A percentile compares a stretch with the other conserved stretches of the same genome.
Evolutionary conservation across 2,329 filamentous ascomycete species (phyloP).

Genomic region (Thermochaetoides dissita): DNA sequence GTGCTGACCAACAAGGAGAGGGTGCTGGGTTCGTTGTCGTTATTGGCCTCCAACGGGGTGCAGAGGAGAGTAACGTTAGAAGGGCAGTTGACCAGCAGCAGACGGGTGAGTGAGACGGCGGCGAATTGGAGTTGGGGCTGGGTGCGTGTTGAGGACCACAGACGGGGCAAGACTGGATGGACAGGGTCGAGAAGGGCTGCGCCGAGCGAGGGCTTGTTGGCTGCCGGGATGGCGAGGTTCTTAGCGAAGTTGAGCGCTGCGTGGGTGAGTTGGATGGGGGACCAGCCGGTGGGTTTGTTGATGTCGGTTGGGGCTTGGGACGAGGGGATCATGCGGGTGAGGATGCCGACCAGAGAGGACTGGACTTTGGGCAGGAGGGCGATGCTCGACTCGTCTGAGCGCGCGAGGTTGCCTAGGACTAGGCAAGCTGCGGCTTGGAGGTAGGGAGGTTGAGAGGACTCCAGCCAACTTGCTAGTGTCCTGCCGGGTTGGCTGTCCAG

Average conservation of each 20-base stretch:
- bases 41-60: conserved; percentile 20
- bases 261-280: conserved; percentile 38
- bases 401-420: conserved; percentile 46
- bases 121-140: conserved; percentile 46
- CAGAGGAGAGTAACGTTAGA: conserved; percentile 39
- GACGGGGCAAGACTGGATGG: conserved; percentile 30
- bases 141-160: conserved; percentile 35
- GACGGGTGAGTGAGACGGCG: conserved; percentile 41
- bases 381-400: conserved; percentile 39
- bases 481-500: conserved; percentile 24
- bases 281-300: too few relatives aligned
- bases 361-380: conserved; percentile 34
- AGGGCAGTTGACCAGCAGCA: conserved; percentile 39
- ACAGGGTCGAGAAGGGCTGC: conserved; percentile 28
- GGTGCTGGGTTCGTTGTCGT: conserved; percentile 18
- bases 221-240: conserved; percentile 45
- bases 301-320: conserved; percentile 5
- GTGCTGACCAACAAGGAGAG: conserved; percentile 26
- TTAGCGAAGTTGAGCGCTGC: conserved; percentile 47
- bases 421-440: conserved; percentile 38
- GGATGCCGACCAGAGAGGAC: conserved; percentile 29
- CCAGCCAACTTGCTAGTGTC: conserved; percentile 29
- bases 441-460: conserved; percentile 20
- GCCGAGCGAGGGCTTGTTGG: conserved; percentile 40
- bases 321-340: conserved; percentile 24